Conservation (phyloP, 2,329 filamentous ascomycete genomes). For the Penicillium sp. region DNA sequence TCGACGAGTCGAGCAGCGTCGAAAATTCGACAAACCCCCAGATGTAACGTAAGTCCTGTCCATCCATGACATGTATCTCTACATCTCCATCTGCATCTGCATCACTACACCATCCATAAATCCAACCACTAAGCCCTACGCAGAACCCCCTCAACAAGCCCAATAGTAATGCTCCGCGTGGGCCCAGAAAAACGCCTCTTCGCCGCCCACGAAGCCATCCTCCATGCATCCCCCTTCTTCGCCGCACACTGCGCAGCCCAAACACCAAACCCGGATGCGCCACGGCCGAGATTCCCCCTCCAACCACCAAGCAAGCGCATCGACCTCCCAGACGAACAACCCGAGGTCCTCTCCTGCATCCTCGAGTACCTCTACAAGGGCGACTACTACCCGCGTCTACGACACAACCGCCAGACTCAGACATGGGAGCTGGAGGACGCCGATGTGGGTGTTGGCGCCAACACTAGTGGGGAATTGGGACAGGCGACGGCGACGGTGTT, state of each 20-base stretch:
- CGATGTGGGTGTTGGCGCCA: slow-evolving; percentile 37
- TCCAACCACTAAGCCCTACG: not conserved
- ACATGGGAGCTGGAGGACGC: slow-evolving; percentile 77
- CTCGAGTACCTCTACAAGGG: slow-evolving; percentile 93
- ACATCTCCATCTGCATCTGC: not conserved
- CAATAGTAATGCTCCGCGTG: slow-evolving; percentile 76
- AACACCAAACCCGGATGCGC: slow-evolving; percentile 21
- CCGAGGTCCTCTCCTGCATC: slow-evolving; percentile 85
- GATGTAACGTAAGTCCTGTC: slow-evolving; percentile 33
- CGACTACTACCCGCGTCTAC: slow-evolving; percentile 81
- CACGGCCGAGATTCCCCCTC: slow-evolving; percentile 8
- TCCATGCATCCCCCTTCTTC: slow-evolving; percentile 78
- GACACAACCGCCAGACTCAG: slow-evolving; percentile 77
- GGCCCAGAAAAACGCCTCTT: slow-evolving; percentile 83
- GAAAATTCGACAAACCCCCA: slow-evolving; percentile 33
- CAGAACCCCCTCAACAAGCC: slow-evolving; percentile 60
- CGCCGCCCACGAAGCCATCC: slow-evolving; percentile 83
- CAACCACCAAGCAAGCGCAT: slow-evolving; percentile 62
- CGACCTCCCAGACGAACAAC: slow-evolving; percentile 77
- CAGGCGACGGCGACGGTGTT: slow-evolving; percentile 65
- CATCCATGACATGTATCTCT: not conserved
- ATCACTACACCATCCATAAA: not conserved
- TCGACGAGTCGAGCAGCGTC: slow-evolving; percentile 27
- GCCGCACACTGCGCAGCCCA: slow-evolving; percentile 61
- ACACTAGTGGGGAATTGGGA: not conserved